Conservation (phyloP, 371 early-diverging fungal genomes). For the Capillidium rhysosporum region DNA sequence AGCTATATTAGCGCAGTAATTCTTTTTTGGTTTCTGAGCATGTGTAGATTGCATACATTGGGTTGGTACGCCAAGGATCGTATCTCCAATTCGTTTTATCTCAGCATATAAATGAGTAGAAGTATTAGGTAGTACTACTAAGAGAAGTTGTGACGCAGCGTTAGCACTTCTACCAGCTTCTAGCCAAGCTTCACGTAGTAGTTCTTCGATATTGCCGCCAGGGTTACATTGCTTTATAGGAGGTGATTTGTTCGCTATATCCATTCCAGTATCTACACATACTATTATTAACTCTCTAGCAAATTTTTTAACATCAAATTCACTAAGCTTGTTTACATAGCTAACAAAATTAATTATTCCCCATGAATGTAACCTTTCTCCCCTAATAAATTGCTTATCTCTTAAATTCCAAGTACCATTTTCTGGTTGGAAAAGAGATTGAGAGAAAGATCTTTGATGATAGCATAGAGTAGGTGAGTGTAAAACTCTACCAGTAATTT, state of each 20-base stretch:
- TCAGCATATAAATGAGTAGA: conserved; percentile 75
- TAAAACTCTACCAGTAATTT: conserved; percentile 48
- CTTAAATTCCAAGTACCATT: conserved; percentile 85
- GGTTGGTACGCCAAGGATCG: conserved; percentile 69
- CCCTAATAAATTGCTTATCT: conserved; percentile 57
- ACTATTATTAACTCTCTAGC: conserved; percentile 23
- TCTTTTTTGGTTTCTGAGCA: conserved; percentile 29
- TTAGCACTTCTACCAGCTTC: conserved; percentile 49
- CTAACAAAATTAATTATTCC: conserved; percentile 55
- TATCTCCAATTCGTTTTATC: conserved; percentile 87
- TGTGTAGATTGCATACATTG: conserved; percentile 83
- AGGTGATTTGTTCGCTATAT: conserved; percentile 31
- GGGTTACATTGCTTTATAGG: conserved; percentile 52
- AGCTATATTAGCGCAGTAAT: conserved; percentile 55
- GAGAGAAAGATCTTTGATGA: conserved; percentile 21
- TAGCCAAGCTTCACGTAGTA: conserved; percentile 49
- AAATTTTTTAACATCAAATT: conserved; percentile 21
- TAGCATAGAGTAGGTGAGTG: conserved; percentile 58
- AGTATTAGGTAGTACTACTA: conserved; percentile 74
- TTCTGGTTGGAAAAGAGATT: conserved; percentile 41
- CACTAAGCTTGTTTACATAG: conserved; percentile 18
- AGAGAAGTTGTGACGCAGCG: conserved; percentile 46
- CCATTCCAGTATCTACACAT: conserved; percentile 38
- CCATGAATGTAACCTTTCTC: conserved; percentile 67
- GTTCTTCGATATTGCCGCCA: conserved; percentile 33